phyloP scores from a whole-genome alignment of 768 basidiomycete genomes.

The Crassisporium funariophilum region DNA sequence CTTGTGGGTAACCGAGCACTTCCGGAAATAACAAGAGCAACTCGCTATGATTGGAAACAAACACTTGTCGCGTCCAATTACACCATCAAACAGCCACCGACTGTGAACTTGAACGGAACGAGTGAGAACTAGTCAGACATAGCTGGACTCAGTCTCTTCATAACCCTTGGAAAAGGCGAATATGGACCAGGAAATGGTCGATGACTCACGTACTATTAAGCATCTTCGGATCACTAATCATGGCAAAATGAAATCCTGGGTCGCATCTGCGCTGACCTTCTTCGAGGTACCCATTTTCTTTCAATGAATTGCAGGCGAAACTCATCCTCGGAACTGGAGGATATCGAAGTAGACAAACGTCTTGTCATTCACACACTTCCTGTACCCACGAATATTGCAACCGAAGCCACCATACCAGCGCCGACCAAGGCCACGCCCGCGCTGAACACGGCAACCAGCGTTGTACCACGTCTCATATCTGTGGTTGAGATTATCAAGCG shows the following conservation, averaged over 20 bases:
- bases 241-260: constrained; percentile 56
- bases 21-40: too few relatives aligned
- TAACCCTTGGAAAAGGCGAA: too few relatives aligned
- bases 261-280: constrained; percentile 54
- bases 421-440: neutral
- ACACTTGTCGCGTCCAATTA: too few relatives aligned
- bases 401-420: neutral
- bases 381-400: neutral
- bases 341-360: constrained; percentile 52
- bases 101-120: too few relatives aligned
- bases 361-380: constrained; percentile 66
- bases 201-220: too few relatives aligned
- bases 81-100: too few relatives aligned
- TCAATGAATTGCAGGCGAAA: neutral
- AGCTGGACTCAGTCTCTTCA: too few relatives aligned
- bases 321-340: neutral
- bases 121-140: too few relatives aligned
- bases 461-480: constrained; percentile 67
- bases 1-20: too few relatives aligned
- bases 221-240: constrained; percentile 58
- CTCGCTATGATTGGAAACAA: too few relatives aligned
- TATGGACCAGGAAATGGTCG: too few relatives aligned
- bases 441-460: constrained; percentile 15
- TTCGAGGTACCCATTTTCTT: constrained; percentile 45
- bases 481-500: constrained; percentile 87